Base-by-base conservation (phyloP, 2,329 filamentous ascomycete genomes). In the Arthrobotrys megalospora region DNA sequence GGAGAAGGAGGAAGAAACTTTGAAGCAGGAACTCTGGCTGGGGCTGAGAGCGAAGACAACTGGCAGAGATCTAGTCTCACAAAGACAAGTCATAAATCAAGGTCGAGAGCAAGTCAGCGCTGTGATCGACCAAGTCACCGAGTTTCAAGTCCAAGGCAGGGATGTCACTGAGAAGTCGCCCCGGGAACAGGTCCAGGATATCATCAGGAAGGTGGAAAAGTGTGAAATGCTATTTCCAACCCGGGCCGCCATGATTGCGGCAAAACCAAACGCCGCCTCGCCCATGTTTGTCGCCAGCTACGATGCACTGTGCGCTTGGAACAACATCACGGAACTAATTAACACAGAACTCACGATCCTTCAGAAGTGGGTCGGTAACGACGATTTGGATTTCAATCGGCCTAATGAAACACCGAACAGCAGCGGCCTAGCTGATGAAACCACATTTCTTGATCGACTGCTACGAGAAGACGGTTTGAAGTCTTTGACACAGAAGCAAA, bases 311-410 rank as follows among this genome's bases (percentile, higher is more conserved):
- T 90, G 97, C 79, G 91, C 95, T 2, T 99, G 96, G 96, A 92
- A 97, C 87, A 99, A 98, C 85, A 97, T 94, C 64, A 97, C 94
- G 36, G 91, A 95, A 83, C 90, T 97, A 83, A 98, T 99, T 87
- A 97, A 96, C 84, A 97, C 93, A 1, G 93, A 99, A 84, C 89
- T 99, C 76, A 90, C 91, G 12, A 94, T 98, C 80, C 85, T 99
- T 80, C 94, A 96, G 84, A 94, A 92, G 80, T 99, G 96, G 96
- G 96, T 99, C 28, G 96, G 96, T 68, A 99, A 99, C 83, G 91
- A 94, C 43, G 94, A 97, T 83, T 88, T 99, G 45, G 94, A 98
- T 84, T 99, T 98, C 83, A 90, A 90, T 63, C 92, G 92, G 82
- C 88, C 91, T 21, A 91, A 92, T 80, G 88, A 90, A 66, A 89